Conservation (phyloP, 1,284 basidiomycete genomes). For the Bothia castanella region DNA sequence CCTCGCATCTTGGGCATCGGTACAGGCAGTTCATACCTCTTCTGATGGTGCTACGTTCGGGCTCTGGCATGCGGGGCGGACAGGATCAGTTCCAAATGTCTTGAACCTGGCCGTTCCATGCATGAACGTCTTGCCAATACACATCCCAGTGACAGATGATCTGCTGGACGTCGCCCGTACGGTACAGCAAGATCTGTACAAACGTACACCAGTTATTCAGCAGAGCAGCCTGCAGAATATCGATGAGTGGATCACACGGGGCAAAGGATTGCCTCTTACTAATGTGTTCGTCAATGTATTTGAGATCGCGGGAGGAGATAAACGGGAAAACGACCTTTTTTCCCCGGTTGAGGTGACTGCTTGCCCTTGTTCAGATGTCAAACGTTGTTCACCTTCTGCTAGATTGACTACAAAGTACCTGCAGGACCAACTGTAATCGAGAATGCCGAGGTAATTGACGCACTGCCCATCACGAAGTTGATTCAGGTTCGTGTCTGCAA, state of each 20-base stretch:
- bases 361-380: neutral
- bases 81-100: constrained; percentile 34
- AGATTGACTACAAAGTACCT: constrained; percentile 38
- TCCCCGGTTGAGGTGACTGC: constrained; percentile 9
- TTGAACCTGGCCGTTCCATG: constrained; percentile 44
- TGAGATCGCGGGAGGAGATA: constrained; percentile 29
- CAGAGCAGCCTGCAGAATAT: constrained; percentile 41
- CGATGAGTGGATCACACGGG: constrained; percentile 35
- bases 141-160: constrained; percentile 26
- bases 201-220: constrained; percentile 40
- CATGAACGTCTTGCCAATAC: constrained; percentile 46
- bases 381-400: constrained; percentile 1
- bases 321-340: constrained; percentile 10
- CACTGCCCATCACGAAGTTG: constrained; percentile 23
- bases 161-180: constrained; percentile 30
- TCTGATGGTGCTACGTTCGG: constrained; percentile 39
- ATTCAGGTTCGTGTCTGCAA: constrained; percentile 23
- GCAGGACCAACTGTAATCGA: constrained; percentile 5
- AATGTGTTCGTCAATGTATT: constrained; percentile 50
- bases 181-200: constrained; percentile 38
- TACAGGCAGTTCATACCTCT: constrained; percentile 37
- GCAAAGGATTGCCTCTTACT: constrained; percentile 34
- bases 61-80: constrained; percentile 46
- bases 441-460: constrained; percentile 17
- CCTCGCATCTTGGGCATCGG: constrained; percentile 44